Percentiles rank a stretch among this genome's conserved stretches.
Conservation (phyloP, 441 rosid genomes). For the Gossypium armourianum region DNA sequence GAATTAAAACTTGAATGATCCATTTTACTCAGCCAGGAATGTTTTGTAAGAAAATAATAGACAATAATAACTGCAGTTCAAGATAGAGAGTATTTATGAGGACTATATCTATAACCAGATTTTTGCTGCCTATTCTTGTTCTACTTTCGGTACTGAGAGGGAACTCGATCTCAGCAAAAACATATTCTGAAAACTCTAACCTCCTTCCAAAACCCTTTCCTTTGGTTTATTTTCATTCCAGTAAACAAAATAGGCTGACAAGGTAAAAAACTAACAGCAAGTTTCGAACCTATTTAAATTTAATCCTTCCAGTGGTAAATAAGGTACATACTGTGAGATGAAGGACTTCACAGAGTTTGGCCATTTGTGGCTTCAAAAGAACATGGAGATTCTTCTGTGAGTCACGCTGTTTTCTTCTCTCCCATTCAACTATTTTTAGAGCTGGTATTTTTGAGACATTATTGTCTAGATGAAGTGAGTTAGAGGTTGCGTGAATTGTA, state of each 20-base stretch:
- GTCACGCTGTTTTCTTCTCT: conserved; percentile 28
- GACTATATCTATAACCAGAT: background rate
- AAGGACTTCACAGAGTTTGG: conserved; percentile 54
- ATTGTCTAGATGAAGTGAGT: conserved; percentile 20
- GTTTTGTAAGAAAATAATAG: background rate
- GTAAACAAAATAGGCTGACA: background rate
- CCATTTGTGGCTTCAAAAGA: conserved; percentile 48
- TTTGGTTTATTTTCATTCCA: background rate
- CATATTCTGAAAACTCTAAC: background rate
- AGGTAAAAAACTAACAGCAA: background rate
- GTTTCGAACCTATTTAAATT: conserved; percentile 8
- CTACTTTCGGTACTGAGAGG: background rate
- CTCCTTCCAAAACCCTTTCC: background rate
- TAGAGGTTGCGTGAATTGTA: conserved; percentile 12
- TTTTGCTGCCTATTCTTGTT: background rate
- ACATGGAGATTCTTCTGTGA: conserved; percentile 53
- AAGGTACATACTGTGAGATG: conserved; percentile 49
- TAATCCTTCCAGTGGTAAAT: conserved; percentile 20
- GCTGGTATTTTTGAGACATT: conserved; percentile 27
- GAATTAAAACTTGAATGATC: background rate
- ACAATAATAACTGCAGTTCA: background rate
- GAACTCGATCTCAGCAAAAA: background rate
- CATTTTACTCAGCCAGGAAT: background rate
- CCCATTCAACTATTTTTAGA: conserved; percentile 27
- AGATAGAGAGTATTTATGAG: background rate